These are phyloP conservation scores for Dichotomopilus funicola DNA, from an alignment of 2,329 filamentous ascomycete genomes.

Conservation along the genomic window DNA sequence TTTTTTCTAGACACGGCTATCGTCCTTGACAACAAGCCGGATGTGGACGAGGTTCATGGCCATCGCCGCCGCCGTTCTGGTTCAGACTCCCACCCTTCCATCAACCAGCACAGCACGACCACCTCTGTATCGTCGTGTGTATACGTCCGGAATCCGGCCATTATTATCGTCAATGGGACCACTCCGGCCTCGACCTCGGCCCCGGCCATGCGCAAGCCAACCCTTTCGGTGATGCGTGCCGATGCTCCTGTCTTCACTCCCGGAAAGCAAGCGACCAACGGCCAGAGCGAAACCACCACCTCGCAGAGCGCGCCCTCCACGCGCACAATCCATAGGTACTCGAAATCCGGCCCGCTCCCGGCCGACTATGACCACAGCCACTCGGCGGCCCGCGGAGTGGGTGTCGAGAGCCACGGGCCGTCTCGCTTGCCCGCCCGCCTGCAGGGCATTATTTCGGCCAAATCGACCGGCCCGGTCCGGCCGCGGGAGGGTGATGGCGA, in stretches of 20 bases:
- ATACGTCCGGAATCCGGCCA: not conserved
- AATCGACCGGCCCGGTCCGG: not conserved
- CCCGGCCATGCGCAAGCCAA: too few species aligned
- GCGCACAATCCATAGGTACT: not conserved
- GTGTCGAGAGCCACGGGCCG: slow-evolving; percentile 8
- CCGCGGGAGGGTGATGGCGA: not conserved
- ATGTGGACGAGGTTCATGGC: not conserved
- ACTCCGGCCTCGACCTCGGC: too few species aligned
- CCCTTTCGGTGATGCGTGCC: too few species aligned
- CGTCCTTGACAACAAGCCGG: not conserved
- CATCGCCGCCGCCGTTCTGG: not conserved
- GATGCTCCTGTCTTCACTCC: not conserved
- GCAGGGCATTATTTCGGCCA: not conserved
- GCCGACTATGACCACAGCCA: not conserved
- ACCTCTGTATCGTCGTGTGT: not conserved
- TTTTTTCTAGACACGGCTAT: not conserved
- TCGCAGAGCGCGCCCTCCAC: too few species aligned
- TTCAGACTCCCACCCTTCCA: not conserved
- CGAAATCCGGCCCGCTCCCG: slow-evolving; percentile 13
- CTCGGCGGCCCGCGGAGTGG: not conserved
- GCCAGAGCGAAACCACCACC: not conserved
- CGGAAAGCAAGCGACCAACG: not conserved
- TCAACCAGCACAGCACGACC: not conserved
- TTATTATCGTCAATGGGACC: not conserved
- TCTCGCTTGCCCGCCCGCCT: slow-evolving; percentile 10